A percentile compares a stretch with the other conserved stretches of the same genome.
These are phyloP conservation scores for Skeletonema tropicum DNA, from an alignment of 108 stramenopile genomes.

Conservation along the genomic window DNA sequence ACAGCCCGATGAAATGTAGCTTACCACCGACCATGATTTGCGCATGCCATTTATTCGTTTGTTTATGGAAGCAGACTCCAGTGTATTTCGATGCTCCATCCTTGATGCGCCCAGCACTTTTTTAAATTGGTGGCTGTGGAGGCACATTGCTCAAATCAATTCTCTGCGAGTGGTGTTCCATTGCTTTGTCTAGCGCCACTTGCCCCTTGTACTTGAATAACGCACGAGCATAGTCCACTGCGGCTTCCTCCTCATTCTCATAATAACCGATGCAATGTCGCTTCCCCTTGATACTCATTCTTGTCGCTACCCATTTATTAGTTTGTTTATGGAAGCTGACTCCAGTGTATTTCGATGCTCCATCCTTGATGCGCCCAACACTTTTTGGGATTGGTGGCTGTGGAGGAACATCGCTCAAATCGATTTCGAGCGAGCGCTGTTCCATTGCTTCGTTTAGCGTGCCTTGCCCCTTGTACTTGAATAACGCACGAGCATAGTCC, in stretches of 20 bases:
- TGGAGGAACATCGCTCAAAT: no score
- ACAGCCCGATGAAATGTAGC: background rate
- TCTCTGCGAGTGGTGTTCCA: no score
- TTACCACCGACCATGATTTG: no score
- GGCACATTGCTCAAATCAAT: background rate
- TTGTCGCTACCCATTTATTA: background rate
- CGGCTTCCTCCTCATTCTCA: background rate
- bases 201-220: background rate
- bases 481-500: no score
- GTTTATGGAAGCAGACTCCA: no score
- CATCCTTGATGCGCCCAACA: background rate
- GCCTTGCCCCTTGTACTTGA: no score
- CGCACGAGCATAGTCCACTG: background rate
- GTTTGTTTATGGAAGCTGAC: background rate
- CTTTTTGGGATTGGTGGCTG: background rate
- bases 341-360: no score
- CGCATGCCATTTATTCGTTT: background rate
- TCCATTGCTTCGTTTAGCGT: no score
- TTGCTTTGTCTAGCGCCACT: no score
- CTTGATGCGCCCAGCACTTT: background rate
- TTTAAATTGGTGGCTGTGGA: background rate
- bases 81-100: background rate
- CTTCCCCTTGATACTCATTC: background rate
- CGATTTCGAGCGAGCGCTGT: no score
- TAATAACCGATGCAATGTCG: background rate